Base-by-base conservation (phyloP, 163 green algal species). In the Scenedesmus sp. region DNA sequence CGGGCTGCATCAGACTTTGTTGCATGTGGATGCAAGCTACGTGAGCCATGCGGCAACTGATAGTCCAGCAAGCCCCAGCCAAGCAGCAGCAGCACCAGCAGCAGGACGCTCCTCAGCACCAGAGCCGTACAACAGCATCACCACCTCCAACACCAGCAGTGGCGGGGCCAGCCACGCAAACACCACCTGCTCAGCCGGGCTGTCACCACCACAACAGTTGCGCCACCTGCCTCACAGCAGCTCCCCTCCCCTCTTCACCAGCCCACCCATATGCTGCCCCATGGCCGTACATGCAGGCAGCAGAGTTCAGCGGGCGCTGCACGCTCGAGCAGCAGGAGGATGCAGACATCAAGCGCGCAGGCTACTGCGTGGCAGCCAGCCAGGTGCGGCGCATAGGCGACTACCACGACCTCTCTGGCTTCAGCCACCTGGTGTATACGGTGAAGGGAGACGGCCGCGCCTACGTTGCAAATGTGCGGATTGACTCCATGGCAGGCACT, bases 381-480 rank as follows among this genome's bases (percentile, higher is more conserved):
- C 89, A 93, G 74, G 90, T 91, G 84, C 15, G 18, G 4, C 54
- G 55, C 66, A 81, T 93, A n/a, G 91, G 79, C 23, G 91, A 93
- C 56, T 89, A 89, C 57, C 88, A 52, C 23, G 91, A 93, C 70
- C 66, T 93, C 0, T 66, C 46, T 3, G 64, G 64, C 23, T 87
- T 70, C 85, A 88, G 55, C 9, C 62, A 81, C 9, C 91, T 93
- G 86, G 60, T 92, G n/a, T 90, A 82, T 62, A 74, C 2, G 20
- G 86, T 93, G 5, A 86, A 82, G 56, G 91, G 91, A 8, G 91
- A 93, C 46, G 91, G 91, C 18, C 67, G 87, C 56, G 73, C 81
- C 18, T 93, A 93, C 91, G 62, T 93, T 8, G 91, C 91, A 13
- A 92, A 70, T 26, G 55, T 93, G 34, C 86, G 91, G 2, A 59